A percentile compares a stretch with the other conserved stretches of the same genome.
Evolutionary conservation across 495 filamentous ascomycete genomes (phyloP).

Genomic region (Tuber borchii): DNA sequence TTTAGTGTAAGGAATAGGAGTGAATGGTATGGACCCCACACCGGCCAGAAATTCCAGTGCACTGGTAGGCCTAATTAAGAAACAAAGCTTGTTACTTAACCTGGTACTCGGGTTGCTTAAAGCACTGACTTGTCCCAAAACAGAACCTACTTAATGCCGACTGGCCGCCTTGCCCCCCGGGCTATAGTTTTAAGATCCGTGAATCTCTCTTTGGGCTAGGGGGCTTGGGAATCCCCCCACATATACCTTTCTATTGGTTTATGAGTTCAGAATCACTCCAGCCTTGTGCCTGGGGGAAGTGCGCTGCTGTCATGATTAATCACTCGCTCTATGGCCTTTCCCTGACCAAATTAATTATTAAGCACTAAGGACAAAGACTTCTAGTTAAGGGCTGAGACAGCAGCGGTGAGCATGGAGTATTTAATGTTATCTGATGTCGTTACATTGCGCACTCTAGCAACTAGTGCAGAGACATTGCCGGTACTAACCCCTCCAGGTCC

Average conservation of each 20-base stretch:
- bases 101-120: not conserved
- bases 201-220: not conserved
- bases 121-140: not conserved
- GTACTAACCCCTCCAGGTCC: not conserved
- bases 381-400: not conserved
- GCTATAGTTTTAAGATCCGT: not conserved
- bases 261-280: not conserved
- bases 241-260: not conserved
- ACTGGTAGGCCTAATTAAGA: not conserved
- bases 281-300: not conserved
- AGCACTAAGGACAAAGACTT: not conserved
- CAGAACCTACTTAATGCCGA: not conserved
- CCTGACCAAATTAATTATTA: not conserved
- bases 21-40: not conserved
- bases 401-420: not conserved
- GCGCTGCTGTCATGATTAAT: not conserved
- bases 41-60: not conserved
- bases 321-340: not conserved
- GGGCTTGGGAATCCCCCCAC: not conserved
- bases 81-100: not conserved
- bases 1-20: not conserved
- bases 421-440: not conserved
- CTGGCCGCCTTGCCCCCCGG: not conserved
- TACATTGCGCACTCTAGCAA: not conserved
- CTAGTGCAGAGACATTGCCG: not conserved